Base-by-base conservation (phyloP, 2,329 filamentous ascomycete genomes). In the Phyllosticta paracitricarpa region DNA sequence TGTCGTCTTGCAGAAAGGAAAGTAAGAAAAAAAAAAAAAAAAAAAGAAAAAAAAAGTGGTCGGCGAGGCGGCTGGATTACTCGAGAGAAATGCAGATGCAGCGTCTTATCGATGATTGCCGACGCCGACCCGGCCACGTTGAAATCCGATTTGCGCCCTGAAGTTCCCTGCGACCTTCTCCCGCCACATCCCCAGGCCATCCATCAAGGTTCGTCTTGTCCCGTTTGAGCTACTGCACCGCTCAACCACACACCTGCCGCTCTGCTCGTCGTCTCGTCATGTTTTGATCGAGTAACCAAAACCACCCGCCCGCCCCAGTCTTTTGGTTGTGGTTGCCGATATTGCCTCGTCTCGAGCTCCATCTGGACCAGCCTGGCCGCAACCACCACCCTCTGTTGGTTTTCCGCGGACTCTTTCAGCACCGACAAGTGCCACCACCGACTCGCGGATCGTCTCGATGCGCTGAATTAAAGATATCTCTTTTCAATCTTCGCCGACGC, bases 211-310 rank as follows among this genome's bases (percentile, higher is more conserved):
- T 7, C 17, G n/a, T 48, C 40, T 48, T 48, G 40, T n/a, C 40
- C n/a, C 40, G 40, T 48, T 48, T 19, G 40, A 48, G 40, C 40
- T 19, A 48, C 40, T 48, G 40, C 40, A 48, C n/a, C 40, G 12
- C 40, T n/a, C 40, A 48, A 48, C 40, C 6, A 17, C n/a, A 9
- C 6, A 9, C 10, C 33, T 3, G 7, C 40, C 40, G 28, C 40
- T 6, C 17, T n/a, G 40, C 52, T 24, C 59, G 22, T 35, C 59
- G 24, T 57, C 48, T 57, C 59, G 57, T 25, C 58, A 30, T 54
- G 28, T 61, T 61, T 35, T 28, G 40, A 61, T 61, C 54, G 59
- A 61, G 59, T 54, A 61, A 61, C 53, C 48, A 51, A 61, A 57
- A 57, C 48, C n/a, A 52, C 48, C 26, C 48, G 48, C 30, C 54